phyloP scores from a whole-genome alignment of 129 eudicot species.

The Rutidosis leptorrhynchoides region DNA sequence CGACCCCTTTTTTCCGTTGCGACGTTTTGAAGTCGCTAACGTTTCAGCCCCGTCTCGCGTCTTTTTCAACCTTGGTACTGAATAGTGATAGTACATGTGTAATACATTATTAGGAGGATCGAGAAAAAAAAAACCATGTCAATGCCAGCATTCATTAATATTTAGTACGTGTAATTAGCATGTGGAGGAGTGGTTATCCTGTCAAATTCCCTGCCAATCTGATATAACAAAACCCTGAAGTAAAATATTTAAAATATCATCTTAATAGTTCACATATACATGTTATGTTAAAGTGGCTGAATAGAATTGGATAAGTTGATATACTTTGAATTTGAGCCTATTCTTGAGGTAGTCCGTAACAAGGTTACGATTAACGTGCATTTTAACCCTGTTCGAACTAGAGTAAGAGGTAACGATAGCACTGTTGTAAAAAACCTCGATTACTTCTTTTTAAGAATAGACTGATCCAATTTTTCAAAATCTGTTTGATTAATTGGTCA shows the following conservation, averaged over 20 bases:
- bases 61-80: too few species aligned
- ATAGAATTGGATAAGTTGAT: background rate
- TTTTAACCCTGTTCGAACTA: conserved; percentile 69
- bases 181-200: conserved; percentile 55
- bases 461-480: too few species aligned
- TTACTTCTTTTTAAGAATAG: too few species aligned
- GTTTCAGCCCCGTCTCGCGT: too few species aligned
- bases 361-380: conserved; percentile 61
- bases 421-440: too few species aligned
- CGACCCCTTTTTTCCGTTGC: too few species aligned
- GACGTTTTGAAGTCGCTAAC: too few species aligned
- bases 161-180: conserved; percentile 62
- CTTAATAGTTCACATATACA: background rate
- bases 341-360: conserved; percentile 52
- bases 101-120: too few species aligned
- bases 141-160: conserved; percentile 59
- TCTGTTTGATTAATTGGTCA: too few species aligned
- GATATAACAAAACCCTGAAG: conserved; percentile 82
- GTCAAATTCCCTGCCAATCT: conserved; percentile 62
- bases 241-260: background rate
- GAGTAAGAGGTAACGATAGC: conserved; percentile 67
- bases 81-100: too few species aligned
- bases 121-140: conserved; percentile 52
- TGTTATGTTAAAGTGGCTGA: background rate
- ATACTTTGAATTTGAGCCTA: conserved; percentile 53